Percentiles rank a stretch among this genome's conserved stretches.
Evolutionary conservation across 1,139 yeast genomes (phyloP).

Genomic region (Candida albicans): DNA sequence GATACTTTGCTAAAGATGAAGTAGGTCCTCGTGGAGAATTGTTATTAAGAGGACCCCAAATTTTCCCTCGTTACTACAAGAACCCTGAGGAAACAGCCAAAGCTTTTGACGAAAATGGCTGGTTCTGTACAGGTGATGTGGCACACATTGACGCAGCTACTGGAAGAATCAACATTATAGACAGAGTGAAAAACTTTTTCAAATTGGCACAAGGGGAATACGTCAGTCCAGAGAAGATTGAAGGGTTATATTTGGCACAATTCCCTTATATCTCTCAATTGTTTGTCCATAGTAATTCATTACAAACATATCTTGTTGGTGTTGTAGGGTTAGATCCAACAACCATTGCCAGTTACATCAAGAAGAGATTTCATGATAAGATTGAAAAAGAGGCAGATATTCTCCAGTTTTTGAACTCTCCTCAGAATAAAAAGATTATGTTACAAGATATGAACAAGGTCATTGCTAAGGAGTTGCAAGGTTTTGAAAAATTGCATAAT

Average conservation of each 20-base stretch:
- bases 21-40: conserved; percentile 45
- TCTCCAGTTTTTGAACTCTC: conserved; percentile 26
- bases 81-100: conserved; percentile 40
- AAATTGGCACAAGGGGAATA: conserved; percentile 47
- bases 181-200: conserved; percentile 45
- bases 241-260: conserved; percentile 35
- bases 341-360: conserved; percentile 17
- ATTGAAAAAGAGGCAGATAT: conserved; percentile 24
- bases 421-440: conserved; percentile 25
- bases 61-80: conserved; percentile 36
- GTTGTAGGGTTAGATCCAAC: conserved; percentile 53
- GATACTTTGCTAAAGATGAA: conserved; percentile 28
- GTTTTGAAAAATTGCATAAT: conserved; percentile 68
- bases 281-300: conserved; percentile 58
- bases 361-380: conserved; percentile 16
- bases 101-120: conserved; percentile 56
- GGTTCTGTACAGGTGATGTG: conserved; percentile 44
- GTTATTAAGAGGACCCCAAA: conserved; percentile 39
- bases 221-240: conserved; percentile 45
- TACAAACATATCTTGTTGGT: conserved; percentile 59
- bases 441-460: conserved; percentile 28
- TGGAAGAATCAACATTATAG: conserved; percentile 34
- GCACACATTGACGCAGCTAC: conserved; percentile 25
- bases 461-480: conserved; percentile 32
- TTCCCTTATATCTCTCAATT: conserved; percentile 36